Base-by-base conservation (phyloP, 2,329 filamentous ascomycete species). In the Macrophomina pseudophaseolina region DNA sequence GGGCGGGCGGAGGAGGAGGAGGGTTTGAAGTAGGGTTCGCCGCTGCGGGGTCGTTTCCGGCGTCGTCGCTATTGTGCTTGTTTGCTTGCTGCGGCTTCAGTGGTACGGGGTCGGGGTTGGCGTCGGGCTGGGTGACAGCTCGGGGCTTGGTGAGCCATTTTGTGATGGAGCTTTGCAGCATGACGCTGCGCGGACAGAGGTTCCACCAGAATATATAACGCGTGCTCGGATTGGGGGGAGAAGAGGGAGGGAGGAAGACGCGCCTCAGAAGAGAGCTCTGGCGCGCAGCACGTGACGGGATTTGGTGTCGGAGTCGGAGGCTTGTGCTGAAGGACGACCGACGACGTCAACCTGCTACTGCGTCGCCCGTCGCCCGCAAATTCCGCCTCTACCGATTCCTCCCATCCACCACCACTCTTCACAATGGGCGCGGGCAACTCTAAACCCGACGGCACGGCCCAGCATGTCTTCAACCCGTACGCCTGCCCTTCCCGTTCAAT, bases 381-480 rank as follows among this genome's bases (percentile, higher is more conserved):
- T 32, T 48, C 64, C 64, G 42, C 23, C 62, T 33, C 28, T 51
- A 11, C 66, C 51, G 35, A 48, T 48, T 53, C 46, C 9, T 59
- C 40, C 63, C 42, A 38, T 32, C 56, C 40, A 58, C 58, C 40
- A 65, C 66, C 68, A 62, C 68, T 11, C 66, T 70, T 69, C 73
- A 74, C 63, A 76, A 90, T 90, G 87, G 87, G 87, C 76, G 83
- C 84, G 74, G 86, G 86, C 72, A 83, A 83, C 79, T 90, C 87
- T 64, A 89, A 88, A 80, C 84, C 85, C 72, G 82, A 85, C 69
- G 78, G 82, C 73, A 80, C 77, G 67, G 77, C 83, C 72, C 86
- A 87, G 79, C 87, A 89, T 80, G 81, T 88, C 75, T 90, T 90
- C 78, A 82, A 84, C 62, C 82, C 87, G 87, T 89, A 80, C 68